A percentile compares a stretch with the other conserved stretches of the same genome.
Conservation (phyloP, 352 stramenopile species). For the Phytophthora crassamura region DNA sequence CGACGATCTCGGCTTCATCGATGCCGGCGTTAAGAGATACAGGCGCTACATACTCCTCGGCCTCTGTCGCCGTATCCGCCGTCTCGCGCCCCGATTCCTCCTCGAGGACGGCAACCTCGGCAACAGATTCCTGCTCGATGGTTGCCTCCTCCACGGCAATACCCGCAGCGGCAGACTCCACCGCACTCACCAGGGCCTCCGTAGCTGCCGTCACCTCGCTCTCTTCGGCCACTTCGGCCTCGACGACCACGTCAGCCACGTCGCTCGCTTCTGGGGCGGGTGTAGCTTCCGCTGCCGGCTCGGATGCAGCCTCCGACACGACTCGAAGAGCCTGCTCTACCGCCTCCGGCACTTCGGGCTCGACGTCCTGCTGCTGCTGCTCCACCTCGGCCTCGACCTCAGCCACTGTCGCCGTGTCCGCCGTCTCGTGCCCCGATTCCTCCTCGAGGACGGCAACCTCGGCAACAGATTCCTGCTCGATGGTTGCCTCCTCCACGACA, state of each 20-base stretch:
- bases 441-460: neutral
- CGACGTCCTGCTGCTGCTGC: conserved; percentile 2
- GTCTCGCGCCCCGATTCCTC: neutral
- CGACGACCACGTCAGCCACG: too few species aligned
- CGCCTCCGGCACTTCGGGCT: conserved; percentile 11
- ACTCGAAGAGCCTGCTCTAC: conserved; percentile 4
- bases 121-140: neutral
- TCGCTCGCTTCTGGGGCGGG: neutral
- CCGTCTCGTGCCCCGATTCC: neutral
- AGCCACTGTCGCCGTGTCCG: neutral
- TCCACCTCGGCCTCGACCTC: neutral
- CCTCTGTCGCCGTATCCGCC: neutral
- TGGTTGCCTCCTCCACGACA: neutral
- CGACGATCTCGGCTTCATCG: too few species aligned
- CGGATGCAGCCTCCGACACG: conserved; percentile 1
- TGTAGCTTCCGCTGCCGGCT: neutral
- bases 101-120: neutral
- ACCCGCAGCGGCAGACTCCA: conserved; percentile 5
- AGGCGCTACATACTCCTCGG: too few species aligned
- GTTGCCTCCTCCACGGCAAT: neutral
- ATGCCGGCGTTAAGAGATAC: too few species aligned
- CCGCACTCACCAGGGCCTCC: conserved; percentile 1
- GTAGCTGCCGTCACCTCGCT: conserved; percentile 1
- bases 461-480: neutral
- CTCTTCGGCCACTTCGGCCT: neutral